phyloP scores from a whole-genome alignment of 768 basidiomycete genomes.

The Stropharia rugosoannulata region DNA sequence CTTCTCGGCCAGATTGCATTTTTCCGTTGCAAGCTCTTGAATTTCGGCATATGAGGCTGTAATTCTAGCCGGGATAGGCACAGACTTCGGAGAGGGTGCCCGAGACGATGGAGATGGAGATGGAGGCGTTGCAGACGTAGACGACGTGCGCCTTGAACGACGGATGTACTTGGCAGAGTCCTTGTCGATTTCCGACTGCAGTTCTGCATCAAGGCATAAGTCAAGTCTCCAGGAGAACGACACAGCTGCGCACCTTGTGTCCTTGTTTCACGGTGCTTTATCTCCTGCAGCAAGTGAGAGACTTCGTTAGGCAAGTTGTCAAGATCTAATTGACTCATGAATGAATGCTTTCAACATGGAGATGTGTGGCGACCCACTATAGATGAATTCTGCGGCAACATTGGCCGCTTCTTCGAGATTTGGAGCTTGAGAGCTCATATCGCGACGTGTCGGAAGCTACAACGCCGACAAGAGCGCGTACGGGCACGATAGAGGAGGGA shows the following conservation, averaged over 20 bases:
- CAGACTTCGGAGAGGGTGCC: slow-evolving; percentile 37
- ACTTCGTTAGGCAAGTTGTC: slow-evolving; percentile 57
- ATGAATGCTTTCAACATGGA: neutral
- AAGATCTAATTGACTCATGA: slow-evolving; percentile 32
- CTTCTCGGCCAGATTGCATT: slow-evolving; percentile 44
- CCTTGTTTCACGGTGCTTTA: slow-evolving; percentile 43
- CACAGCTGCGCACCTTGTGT: slow-evolving; percentile 34
- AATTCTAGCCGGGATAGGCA: slow-evolving; percentile 40
- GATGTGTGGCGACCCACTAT: slow-evolving; percentile 34
- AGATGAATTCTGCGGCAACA: slow-evolving; percentile 55
- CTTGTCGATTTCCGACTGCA: slow-evolving; percentile 50
- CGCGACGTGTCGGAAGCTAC: neutral
- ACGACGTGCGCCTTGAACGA: slow-evolving; percentile 35
- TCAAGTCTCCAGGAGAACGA: neutral
- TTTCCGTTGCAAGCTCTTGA: slow-evolving; percentile 43
- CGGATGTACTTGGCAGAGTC: slow-evolving; percentile 51
- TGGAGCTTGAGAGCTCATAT: slow-evolving; percentile 29
- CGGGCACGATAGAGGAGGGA: no score
- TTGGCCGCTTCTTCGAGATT: slow-evolving; percentile 54
- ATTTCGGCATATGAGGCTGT: slow-evolving; percentile 46
- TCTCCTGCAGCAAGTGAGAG: slow-evolving; percentile 50
- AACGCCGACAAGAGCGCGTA: no score
- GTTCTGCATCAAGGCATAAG: slow-evolving; percentile 27
- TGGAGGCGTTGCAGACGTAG: slow-evolving; percentile 21
- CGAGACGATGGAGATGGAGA: slow-evolving; percentile 27